Evolutionary conservation across 352 stramenopile genomes (phyloP).

Genomic region (Saprolegnia parasitica): DNA sequence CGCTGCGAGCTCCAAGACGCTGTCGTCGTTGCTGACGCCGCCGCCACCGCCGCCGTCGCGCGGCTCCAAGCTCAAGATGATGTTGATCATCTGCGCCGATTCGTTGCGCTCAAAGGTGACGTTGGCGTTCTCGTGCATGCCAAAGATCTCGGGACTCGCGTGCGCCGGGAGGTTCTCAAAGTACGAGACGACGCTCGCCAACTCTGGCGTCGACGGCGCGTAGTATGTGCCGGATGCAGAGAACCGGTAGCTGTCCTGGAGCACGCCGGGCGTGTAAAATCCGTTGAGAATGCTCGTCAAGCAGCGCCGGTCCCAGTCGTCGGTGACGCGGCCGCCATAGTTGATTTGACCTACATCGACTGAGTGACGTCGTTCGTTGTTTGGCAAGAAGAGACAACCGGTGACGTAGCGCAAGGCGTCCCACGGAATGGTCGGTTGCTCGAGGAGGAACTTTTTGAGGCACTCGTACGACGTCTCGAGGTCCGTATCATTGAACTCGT

Average conservation of each 20-base stretch:
- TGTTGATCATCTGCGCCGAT: slow-evolving; percentile 79
- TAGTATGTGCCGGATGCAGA: slow-evolving; percentile 85
- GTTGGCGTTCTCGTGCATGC: slow-evolving; percentile 96
- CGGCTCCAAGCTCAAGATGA: slow-evolving; percentile 88
- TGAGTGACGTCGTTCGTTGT: background rate
- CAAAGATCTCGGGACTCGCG: slow-evolving; percentile 92
- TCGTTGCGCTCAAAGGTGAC: slow-evolving; percentile 92
- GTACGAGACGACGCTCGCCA: slow-evolving; percentile 62
- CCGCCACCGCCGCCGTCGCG: slow-evolving; percentile 53
- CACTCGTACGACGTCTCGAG: slow-evolving; percentile 90
- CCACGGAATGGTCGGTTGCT: slow-evolving; percentile 89
- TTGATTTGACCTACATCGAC: slow-evolving; percentile 84
- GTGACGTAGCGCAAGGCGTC: slow-evolving; percentile 92
- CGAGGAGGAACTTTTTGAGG: slow-evolving; percentile 87
- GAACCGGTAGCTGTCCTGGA: slow-evolving; percentile 81
- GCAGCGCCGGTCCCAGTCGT: slow-evolving; percentile 92
- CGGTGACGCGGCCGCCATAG: slow-evolving; percentile 93
- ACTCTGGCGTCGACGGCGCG: slow-evolving; percentile 44
- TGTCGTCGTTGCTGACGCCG: slow-evolving; percentile 80
- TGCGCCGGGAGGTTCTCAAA: slow-evolving; percentile 74
- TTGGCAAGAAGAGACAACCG: slow-evolving; percentile 18
- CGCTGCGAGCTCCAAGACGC: slow-evolving; percentile 68
- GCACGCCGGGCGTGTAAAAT: slow-evolving; percentile 84
- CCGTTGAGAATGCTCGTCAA: slow-evolving; percentile 91
- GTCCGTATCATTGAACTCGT: slow-evolving; percentile 95